phyloP scores from a whole-genome alignment of 2,329 filamentous ascomycete genomes.

The Neonectria ditissima region DNA sequence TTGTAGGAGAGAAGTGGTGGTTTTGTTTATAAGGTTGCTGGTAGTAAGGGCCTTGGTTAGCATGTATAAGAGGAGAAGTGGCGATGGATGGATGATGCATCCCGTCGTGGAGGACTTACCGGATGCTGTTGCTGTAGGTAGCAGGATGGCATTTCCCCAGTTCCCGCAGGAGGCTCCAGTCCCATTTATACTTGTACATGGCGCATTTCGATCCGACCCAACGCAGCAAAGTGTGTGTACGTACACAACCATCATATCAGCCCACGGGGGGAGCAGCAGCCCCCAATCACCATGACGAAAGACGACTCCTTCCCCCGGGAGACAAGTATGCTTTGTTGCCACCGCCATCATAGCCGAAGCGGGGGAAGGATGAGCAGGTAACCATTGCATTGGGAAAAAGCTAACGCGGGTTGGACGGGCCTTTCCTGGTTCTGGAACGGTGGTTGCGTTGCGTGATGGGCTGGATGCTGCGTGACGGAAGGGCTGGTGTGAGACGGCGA shows the following conservation, averaged over 20 bases:
- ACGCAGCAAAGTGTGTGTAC: too few relatives aligned
- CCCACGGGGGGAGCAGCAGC: too few relatives aligned
- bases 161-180: background rate
- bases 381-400: too few relatives aligned
- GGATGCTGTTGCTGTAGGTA: background rate
- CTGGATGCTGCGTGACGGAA: too few relatives aligned
- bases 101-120: background rate
- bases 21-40: background rate
- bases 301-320: too few relatives aligned
- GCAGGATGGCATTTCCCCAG: background rate
- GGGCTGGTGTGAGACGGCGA: background rate
- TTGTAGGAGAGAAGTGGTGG: background rate
- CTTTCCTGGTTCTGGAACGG: too few relatives aligned
- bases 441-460: too few relatives aligned
- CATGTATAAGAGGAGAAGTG: background rate
- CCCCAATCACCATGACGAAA: conserved; percentile 8
- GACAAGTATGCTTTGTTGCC: background rate
- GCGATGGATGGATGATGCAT: background rate
- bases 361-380: background rate
- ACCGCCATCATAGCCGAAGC: background rate
- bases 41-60: background rate
- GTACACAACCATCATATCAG: background rate
- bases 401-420: too few relatives aligned
- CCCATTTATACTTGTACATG: too few relatives aligned
- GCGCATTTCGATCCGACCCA: too few relatives aligned